Evolutionary conservation across 2,329 filamentous ascomycete genomes (phyloP).

Genomic region (Phyllosticta paracitricarpa): DNA sequence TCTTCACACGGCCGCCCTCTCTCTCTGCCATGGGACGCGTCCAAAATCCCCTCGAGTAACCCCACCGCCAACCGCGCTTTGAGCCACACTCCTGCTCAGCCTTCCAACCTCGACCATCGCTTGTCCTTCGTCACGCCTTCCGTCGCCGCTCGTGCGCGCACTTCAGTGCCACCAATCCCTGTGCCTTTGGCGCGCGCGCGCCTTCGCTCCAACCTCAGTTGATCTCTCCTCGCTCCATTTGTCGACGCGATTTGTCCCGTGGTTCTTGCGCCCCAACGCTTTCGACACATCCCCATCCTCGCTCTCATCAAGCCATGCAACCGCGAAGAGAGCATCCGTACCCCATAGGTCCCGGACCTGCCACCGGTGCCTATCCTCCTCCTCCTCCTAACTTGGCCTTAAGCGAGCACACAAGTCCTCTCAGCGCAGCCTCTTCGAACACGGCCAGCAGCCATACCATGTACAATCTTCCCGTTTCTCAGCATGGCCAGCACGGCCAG

Average conservation of each 20-base stretch:
- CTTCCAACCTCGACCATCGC: neutral
- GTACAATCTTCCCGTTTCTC: slow-evolving; percentile 1
- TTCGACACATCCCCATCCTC: neutral
- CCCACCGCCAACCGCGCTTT: neutral
- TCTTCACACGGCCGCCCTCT: neutral
- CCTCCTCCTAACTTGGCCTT: slow-evolving; percentile 1
- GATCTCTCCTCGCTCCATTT: neutral
- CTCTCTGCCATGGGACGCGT: neutral
- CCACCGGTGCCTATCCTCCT: slow-evolving; percentile 1
- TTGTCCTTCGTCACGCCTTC: neutral
- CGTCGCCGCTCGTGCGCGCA: neutral
- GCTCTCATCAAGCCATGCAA: neutral
- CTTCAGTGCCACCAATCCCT: neutral
- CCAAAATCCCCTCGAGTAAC: neutral
- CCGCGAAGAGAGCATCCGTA: slow-evolving; percentile 8
- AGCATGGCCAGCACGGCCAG: neutral
- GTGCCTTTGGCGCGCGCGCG: neutral
- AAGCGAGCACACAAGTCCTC: slow-evolving; percentile 4
- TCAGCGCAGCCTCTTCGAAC: slow-evolving; percentile 1
- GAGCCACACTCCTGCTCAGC: neutral
- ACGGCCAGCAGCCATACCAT: slow-evolving; percentile 7
- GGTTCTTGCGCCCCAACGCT: neutral
- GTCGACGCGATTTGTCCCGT: neutral
- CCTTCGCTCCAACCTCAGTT: neutral
- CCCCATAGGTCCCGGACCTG: slow-evolving; percentile 5